Evolutionary conservation across 805 yeast species (phyloP).

Genomic region (Pichia gijzeniarum): DNA sequence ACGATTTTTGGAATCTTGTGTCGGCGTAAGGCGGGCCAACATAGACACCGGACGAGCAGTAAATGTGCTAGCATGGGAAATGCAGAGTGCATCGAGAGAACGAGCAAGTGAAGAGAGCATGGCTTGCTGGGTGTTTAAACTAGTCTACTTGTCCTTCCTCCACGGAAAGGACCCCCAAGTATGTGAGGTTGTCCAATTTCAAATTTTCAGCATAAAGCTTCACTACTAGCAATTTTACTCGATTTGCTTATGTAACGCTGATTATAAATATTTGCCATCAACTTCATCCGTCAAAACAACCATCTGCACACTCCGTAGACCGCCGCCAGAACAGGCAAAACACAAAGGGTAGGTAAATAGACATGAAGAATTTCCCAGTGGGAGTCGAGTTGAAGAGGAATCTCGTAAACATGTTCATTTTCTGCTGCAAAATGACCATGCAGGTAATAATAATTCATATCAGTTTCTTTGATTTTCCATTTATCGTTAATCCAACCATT

Average conservation of each 20-base stretch:
- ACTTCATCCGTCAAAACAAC: too few relatives aligned
- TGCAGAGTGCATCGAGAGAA: neutral
- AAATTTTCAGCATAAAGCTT: too few relatives aligned
- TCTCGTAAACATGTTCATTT: slow-evolving; percentile 14
- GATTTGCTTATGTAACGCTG: too few relatives aligned
- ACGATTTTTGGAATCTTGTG: slow-evolving; percentile 51
- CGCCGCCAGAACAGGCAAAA: neutral
- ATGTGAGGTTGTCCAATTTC: too few relatives aligned
- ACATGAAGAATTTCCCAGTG: slow-evolving; percentile 4
- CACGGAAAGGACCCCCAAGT: too few relatives aligned
- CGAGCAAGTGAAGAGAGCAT: slow-evolving; percentile 1
- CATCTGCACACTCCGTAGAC: neutral
- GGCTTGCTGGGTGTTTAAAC: neutral
- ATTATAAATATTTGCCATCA: too few relatives aligned
- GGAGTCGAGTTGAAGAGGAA: slow-evolving; percentile 18
- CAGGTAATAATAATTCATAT: slow-evolving; percentile 55
- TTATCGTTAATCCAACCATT: slow-evolving; percentile 66
- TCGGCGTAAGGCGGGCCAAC: slow-evolving; percentile 51
- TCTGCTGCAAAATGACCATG: slow-evolving; percentile 43
- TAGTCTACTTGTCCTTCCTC: too few relatives aligned
- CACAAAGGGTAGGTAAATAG: neutral
- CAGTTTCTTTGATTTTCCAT: slow-evolving; percentile 75
- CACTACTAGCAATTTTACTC: too few relatives aligned
- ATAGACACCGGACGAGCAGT: slow-evolving; percentile 33
- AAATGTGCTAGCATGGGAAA: neutral